A percentile compares a stretch with the other conserved stretches of the same genome.
phyloP scores from a whole-genome alignment of 2,329 filamentous ascomycete species.

The Cercospora sp. region DNA sequence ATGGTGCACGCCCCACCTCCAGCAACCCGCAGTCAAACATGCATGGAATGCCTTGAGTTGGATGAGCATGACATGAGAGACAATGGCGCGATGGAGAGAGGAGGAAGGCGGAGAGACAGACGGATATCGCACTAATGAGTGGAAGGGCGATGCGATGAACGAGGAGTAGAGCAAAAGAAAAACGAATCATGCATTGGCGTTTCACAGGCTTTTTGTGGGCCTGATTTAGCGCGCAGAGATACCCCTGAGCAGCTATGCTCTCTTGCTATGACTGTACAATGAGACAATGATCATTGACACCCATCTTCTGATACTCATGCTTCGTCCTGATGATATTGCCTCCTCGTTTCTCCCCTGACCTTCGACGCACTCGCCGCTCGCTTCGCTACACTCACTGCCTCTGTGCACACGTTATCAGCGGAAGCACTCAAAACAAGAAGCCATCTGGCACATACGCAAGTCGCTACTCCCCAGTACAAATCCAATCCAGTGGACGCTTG shows the following conservation, averaged over 20 bases:
- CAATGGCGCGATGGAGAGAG: not conserved
- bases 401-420: not conserved
- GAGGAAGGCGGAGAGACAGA: not conserved
- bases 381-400: not conserved
- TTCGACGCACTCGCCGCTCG: not conserved
- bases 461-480: not conserved
- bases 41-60: not conserved
- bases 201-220: not conserved
- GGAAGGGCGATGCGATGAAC: not conserved
- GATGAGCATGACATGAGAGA: not conserved
- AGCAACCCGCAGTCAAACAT: not conserved
- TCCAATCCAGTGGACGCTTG: not conserved
- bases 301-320: not conserved
- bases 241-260: not conserved
- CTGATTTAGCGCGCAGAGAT: not conserved
- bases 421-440: too few relatives aligned
- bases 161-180: not conserved
- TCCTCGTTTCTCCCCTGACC: too few relatives aligned
- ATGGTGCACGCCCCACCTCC: constrained; percentile 1
- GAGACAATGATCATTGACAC: not conserved
- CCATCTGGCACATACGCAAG: too few relatives aligned
- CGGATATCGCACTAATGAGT: not conserved
- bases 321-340: not conserved
- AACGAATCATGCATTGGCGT: not conserved
- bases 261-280: not conserved